A percentile compares a stretch with the other conserved stretches of the same genome.
Conservation (phyloP, 108 stramenopile species). For the Poteriospumella lacustris region DNA sequence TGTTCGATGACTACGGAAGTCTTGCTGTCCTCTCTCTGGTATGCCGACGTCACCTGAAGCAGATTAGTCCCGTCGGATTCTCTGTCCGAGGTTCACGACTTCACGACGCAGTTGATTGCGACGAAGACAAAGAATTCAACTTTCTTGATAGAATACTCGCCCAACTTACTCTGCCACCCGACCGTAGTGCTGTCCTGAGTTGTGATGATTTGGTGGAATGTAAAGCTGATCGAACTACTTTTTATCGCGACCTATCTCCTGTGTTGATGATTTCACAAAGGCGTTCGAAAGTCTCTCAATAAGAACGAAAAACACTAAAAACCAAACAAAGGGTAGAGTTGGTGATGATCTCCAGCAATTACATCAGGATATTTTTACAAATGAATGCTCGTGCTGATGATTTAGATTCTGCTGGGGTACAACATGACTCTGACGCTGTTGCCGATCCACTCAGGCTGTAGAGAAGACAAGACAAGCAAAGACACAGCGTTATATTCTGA, state of each 20-base stretch:
- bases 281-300: conserved; percentile 4
- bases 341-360: not conserved
- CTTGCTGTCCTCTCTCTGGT: not conserved
- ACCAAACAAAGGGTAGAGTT: conserved; percentile 19
- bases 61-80: not conserved
- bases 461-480: not conserved
- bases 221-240: too few relatives aligned
- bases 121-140: not conserved
- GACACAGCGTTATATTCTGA: not conserved
- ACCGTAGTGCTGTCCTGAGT: conserved; percentile 9
- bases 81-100: not conserved
- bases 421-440: conserved; percentile 56
- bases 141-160: not conserved
- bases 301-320: conserved; percentile 17
- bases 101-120: conserved; percentile 20
- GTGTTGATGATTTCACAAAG: not conserved
- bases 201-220: too few relatives aligned
- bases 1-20: not conserved
- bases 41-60: not conserved
- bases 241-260: not conserved
- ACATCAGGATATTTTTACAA: not conserved
- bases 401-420: conserved; percentile 56
- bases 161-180: not conserved
- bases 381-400: conserved; percentile 12
- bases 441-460: conserved; percentile 51